phyloP scores from a whole-genome alignment of 2,329 filamentous ascomycete genomes.

The Nigrograna mackinnonii region DNA sequence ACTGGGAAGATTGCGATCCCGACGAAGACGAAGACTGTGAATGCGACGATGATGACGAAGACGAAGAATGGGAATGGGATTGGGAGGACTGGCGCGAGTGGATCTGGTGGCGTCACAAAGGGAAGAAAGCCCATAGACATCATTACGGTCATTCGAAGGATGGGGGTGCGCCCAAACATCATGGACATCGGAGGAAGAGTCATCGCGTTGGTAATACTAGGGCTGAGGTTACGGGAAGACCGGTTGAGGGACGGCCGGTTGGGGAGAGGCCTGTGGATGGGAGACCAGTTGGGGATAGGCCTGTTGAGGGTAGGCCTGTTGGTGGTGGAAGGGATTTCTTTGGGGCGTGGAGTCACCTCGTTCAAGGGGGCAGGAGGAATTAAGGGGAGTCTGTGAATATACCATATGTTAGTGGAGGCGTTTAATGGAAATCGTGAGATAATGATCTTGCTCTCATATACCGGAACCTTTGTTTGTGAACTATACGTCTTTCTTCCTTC shows the following conservation, averaged over 20 bases:
- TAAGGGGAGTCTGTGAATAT: too few relatives aligned
- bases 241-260: slow-evolving; percentile 5
- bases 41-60: slow-evolving; percentile 5
- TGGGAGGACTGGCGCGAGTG: slow-evolving; percentile 3
- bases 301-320: slow-evolving; percentile 1
- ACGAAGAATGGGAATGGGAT: slow-evolving; percentile 3
- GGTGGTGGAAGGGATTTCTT: slow-evolving; percentile 2
- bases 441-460: too few relatives aligned
- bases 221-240: slow-evolving; percentile 5
- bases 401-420: too few relatives aligned
- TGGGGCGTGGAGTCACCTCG: too few relatives aligned
- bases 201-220: background rate
- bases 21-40: slow-evolving; percentile 7
- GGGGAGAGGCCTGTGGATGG: slow-evolving; percentile 2
- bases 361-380: too few relatives aligned
- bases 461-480: too few relatives aligned
- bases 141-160: background rate
- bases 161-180: background rate
- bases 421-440: too few relatives aligned
- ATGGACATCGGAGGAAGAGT: background rate
- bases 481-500: too few relatives aligned
- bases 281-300: slow-evolving; percentile 1
- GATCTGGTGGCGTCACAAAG: slow-evolving; percentile 1
- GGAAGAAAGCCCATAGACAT: background rate
- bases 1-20: slow-evolving; percentile 4